A percentile compares a stretch with the other conserved stretches of the same genome.
Evolutionary conservation across 495 filamentous ascomycete genomes (phyloP).

Genomic region (Penicillium herquei): DNA sequence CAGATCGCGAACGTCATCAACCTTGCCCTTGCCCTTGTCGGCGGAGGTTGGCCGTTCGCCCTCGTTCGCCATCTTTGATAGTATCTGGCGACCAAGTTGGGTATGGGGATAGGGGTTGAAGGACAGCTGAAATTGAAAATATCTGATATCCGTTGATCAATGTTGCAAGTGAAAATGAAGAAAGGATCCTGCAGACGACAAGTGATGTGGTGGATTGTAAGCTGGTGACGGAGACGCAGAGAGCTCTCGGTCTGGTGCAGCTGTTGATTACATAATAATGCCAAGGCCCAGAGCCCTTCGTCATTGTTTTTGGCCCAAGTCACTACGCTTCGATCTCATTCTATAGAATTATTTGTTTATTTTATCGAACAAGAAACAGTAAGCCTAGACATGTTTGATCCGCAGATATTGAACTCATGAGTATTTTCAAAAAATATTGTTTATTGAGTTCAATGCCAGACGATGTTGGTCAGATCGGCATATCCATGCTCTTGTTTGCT

Average conservation of each 20-base stretch:
- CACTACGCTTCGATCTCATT: neutral
- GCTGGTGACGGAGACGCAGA: slow-evolving; percentile 43
- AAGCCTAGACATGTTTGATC: no score
- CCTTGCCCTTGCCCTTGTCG: slow-evolving; percentile 97
- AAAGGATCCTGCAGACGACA: slow-evolving; percentile 24
- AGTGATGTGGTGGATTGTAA: slow-evolving; percentile 38
- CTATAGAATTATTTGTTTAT: neutral
- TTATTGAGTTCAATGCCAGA: no score
- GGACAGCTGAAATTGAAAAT: neutral
- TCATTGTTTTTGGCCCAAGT: slow-evolving; percentile 20
- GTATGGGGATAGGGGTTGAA: slow-evolving; percentile 4
- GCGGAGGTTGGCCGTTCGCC: slow-evolving; percentile 78
- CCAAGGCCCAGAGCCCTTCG: slow-evolving; percentile 19
- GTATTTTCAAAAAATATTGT: no score
- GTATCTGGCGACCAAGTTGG: slow-evolving; percentile 35
- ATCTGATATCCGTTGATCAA: neutral
- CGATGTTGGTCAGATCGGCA: no score
- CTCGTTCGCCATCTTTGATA: slow-evolving; percentile 79
- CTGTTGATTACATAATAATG: slow-evolving; percentile 40
- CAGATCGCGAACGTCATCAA: slow-evolving; percentile 57
- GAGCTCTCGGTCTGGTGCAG: slow-evolving; percentile 40
- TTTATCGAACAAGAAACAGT: no score
- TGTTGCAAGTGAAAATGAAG: slow-evolving; percentile 15
- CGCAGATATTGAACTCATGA: no score
- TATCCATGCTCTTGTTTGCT: no score